These are phyloP conservation scores for Odonthalia washingtoniensis DNA, from an alignment of 31 red algal genomes.

Conservation along the genomic window DNA sequence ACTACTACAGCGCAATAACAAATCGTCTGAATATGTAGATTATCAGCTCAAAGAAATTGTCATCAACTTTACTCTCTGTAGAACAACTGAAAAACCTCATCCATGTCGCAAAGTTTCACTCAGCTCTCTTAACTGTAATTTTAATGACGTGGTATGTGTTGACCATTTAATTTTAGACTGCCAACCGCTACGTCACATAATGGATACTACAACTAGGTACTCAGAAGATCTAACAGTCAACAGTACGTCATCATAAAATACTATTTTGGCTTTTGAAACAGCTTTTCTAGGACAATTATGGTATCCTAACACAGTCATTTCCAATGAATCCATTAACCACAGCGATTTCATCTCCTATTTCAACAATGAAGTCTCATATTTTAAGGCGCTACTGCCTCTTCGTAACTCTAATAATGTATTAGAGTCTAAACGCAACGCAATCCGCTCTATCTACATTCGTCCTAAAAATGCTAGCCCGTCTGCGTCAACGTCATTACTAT, in stretches of 20 bases:
- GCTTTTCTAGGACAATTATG: background rate
- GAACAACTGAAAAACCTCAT: slow-evolving; percentile 1
- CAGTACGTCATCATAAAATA: background rate
- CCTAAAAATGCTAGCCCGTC: background rate
- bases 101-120: slow-evolving; percentile 13
- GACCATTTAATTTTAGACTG: no score
- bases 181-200: no score
- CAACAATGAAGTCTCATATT: background rate
- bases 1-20: slow-evolving; percentile 30
- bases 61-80: slow-evolving; percentile 9
- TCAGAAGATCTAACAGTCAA: background rate
- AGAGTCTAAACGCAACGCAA: background rate
- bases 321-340: background rate
- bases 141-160: no score
- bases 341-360: background rate
- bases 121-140: no score
- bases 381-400: background rate
- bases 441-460: background rate
- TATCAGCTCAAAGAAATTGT: background rate
- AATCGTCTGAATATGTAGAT: slow-evolving; percentile 9
- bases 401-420: background rate
- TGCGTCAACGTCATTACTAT: background rate
- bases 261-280: background rate
- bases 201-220: background rate
- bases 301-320: background rate